Base-by-base conservation (phyloP, 2,329 filamentous ascomycete species). In the Calycina marina region DNA sequence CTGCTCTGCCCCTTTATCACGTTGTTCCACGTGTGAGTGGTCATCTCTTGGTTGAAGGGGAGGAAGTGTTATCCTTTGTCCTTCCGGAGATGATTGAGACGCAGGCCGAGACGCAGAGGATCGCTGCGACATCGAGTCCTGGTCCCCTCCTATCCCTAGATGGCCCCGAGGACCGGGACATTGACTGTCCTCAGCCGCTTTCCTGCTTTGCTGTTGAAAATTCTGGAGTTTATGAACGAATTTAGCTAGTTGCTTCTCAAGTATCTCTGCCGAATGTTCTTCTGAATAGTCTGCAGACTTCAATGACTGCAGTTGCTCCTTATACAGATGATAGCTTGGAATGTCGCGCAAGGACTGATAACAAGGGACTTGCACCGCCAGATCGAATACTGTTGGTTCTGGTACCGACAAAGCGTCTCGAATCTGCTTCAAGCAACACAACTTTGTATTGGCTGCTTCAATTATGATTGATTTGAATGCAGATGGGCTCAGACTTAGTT, bases 61-160 rank as follows among this genome's bases (percentile, higher is more conserved):
- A 38, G 50, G 49, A 28, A 52, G 39, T 38, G 43, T 42, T 31
- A 50, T 45, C 38, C 43, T 48, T 40, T 49, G 46, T 43, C 43
- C 46, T 45, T 52, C 50, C 41, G 46, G 28, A 40, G 51, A 44
- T 42, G 51, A 52, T 38, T 59, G 64, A 57, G 67, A 66, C 53
- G 60, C 56, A 62, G 67, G 62, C 54, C 57, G 62, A 65, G 66
- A 59, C 56, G 59, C 61, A 63, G 63, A 56, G 49, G 61, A 64
- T 60, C 62, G 65, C 62, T 72, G 67, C 60, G 69, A 73, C 72
- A 76, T 76, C 61, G 68, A 65, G 61, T 59, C 59, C 65, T 63
- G 62, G 57, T 69, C 67, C 62, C 67, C n/a, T n/a, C n/a, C 65
- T 63, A 56, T 59, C 55, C 57, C 55, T 56, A 56, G 57, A 52